These are phyloP conservation scores for Staphylotrichum longicolle DNA, from an alignment of 495 filamentous ascomycete species.

Conservation along the genomic window DNA sequence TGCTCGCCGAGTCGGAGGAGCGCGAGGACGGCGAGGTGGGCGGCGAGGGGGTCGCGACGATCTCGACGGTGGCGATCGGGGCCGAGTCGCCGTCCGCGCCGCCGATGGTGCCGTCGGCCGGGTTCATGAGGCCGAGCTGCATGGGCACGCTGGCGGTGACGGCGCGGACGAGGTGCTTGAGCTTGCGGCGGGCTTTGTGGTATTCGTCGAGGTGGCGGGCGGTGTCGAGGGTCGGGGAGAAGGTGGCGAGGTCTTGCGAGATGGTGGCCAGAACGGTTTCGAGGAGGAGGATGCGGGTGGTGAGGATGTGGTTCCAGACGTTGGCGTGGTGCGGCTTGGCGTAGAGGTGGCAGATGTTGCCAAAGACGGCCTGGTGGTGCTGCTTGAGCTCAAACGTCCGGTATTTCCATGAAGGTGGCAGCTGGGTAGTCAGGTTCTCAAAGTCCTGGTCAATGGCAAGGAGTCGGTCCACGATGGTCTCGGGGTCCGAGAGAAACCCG, in stretches of 20 bases:
- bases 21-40: conserved; percentile 30
- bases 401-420: conserved; percentile 43
- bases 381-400: conserved; percentile 33
- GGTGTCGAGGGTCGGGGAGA: conserved; percentile 15
- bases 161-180: conserved; percentile 40
- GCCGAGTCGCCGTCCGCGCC: conserved; percentile 17
- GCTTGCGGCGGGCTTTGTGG: conserved; percentile 31
- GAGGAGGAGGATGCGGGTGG: conserved; percentile 55
- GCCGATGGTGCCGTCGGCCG: conserved; percentile 28
- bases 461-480: conserved; percentile 46
- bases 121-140: conserved; percentile 38
- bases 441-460: conserved; percentile 54
- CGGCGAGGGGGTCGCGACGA: conserved; percentile 30
- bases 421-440: conserved; percentile 40
- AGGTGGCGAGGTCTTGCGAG: conserved; percentile 22
- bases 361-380: conserved; percentile 44
- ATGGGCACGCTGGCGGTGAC: conserved; percentile 51
- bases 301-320: conserved; percentile 58
- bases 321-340: conserved; percentile 49
- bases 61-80: conserved; percentile 37
- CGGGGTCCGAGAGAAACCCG: conserved; percentile 38
- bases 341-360: conserved; percentile 56
- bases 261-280: conserved; percentile 49
- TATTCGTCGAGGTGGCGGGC: conserved; percentile 27
- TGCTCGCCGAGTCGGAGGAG: conserved; percentile 27